Percentiles rank a stretch among this genome's conserved stretches.
These are phyloP conservation scores for Wolfiporia cocos DNA, from an alignment of 1,284 basidiomycete species.

Conservation along the genomic window DNA sequence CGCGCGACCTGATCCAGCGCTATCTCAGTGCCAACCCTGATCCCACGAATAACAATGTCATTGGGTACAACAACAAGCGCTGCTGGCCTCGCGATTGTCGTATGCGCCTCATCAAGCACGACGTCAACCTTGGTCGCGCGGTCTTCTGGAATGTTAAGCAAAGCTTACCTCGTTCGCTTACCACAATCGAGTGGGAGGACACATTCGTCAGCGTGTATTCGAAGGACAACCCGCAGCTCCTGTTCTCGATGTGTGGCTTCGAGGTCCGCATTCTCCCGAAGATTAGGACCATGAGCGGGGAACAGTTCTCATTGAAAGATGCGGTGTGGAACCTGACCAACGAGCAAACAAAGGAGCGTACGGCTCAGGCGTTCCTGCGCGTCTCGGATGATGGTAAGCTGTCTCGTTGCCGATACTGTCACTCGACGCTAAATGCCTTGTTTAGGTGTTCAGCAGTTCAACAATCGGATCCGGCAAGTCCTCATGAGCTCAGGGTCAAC, in stretches of 20 bases:
- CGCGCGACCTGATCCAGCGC: constrained; percentile 95
- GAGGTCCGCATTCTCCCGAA: constrained; percentile 97
- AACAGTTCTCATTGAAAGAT: constrained; percentile 95
- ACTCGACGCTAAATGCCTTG: not conserved
- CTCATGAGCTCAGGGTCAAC: constrained; percentile 99
- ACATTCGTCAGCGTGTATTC: constrained; percentile 96
- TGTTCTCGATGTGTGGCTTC: constrained; percentile 99
- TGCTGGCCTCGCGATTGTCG: constrained; percentile 99
- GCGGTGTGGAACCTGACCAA: constrained; percentile 98
- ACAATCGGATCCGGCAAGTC: constrained; percentile 94
- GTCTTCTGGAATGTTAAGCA: constrained; percentile 99
- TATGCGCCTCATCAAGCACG: constrained; percentile 99
- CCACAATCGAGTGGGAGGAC: constrained; percentile 99
- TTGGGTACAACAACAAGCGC: constrained; percentile 98
- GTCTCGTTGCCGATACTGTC: not conserved
- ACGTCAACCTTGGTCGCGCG: constrained; percentile 96
- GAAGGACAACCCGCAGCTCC: constrained; percentile 94
- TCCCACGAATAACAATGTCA: constrained; percentile 98
- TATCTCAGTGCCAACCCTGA: constrained; percentile 97
- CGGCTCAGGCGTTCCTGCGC: constrained; percentile 94
- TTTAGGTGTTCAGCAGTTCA: constrained; percentile 87
- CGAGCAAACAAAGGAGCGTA: constrained; percentile 94
- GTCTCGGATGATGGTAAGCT: constrained; percentile 85
- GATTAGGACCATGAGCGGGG: constrained; percentile 90
- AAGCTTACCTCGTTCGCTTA: constrained; percentile 90